phyloP scores from a whole-genome alignment of 768 basidiomycete species.

The Royoungia palumana region DNA sequence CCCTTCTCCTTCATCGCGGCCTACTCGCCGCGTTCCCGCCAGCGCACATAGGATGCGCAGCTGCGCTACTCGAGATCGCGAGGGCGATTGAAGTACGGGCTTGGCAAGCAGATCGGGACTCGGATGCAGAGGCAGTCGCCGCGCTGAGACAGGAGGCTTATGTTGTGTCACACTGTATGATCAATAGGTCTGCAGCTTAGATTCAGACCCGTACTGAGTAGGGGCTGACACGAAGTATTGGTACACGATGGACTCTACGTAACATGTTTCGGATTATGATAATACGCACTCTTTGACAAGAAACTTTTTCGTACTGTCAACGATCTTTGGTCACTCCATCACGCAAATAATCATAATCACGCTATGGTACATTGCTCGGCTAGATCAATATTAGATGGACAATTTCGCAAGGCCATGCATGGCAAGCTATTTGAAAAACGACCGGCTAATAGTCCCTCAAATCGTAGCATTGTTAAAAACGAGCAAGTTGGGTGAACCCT shows the following conservation, averaged over 20 bases:
- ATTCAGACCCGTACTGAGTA: background rate
- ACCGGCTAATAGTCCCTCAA: constrained; percentile 2
- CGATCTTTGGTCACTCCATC: too few species aligned
- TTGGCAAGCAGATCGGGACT: constrained; percentile 69
- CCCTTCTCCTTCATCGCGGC: constrained; percentile 75
- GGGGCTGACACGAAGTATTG: background rate
- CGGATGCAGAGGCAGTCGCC: constrained; percentile 64
- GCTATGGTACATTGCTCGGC: constrained; percentile 13
- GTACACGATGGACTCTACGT: background rate
- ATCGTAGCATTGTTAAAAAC: constrained; percentile 78
- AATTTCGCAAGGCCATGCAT: constrained; percentile 1
- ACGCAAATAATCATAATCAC: too few species aligned
- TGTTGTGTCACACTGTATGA: constrained; percentile 40
- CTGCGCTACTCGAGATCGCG: constrained; percentile 64
- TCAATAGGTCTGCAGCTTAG: constrained; percentile 10
- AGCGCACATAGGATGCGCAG: constrained; percentile 62
- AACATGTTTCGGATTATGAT: background rate
- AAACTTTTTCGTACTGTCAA: too few species aligned
- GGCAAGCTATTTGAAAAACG: constrained; percentile 1
- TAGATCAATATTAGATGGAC: constrained; percentile 4
- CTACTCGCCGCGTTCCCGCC: constrained; percentile 59
- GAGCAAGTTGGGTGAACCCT: constrained; percentile 63
- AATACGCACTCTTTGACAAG: too few species aligned
- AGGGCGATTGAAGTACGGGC: constrained; percentile 56
- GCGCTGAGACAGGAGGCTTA: constrained; percentile 71